Percentiles rank a stretch among this genome's conserved stretches.
Conservation (phyloP, 1,139 yeast species). For the Yamadazyma membranifaciens region DNA sequence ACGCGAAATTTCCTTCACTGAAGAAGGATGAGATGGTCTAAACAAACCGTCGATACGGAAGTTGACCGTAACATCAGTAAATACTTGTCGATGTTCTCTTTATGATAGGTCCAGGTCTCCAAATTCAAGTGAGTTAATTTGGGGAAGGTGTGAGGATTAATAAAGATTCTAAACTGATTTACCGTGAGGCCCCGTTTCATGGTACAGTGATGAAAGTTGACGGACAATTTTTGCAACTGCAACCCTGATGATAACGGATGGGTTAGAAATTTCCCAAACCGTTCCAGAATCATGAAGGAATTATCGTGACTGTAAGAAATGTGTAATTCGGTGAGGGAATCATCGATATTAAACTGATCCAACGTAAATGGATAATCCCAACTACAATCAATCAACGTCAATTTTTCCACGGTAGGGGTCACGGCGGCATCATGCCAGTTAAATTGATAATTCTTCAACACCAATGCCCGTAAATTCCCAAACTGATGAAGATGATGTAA, state of each 20-base stretch:
- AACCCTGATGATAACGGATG: slow-evolving; percentile 17
- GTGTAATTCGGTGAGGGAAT: slow-evolving; percentile 22
- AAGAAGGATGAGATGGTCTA: too few species aligned
- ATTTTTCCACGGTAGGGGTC: slow-evolving; percentile 13
- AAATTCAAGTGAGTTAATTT: slow-evolving; percentile 19
- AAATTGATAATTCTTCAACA: slow-evolving; percentile 31
- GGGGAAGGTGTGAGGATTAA: slow-evolving; percentile 19
- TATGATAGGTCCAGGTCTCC: slow-evolving; percentile 23
- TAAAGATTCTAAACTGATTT: slow-evolving; percentile 17
- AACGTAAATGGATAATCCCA: slow-evolving; percentile 47
- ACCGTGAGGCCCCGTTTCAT: slow-evolving; percentile 15
- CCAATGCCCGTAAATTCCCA: slow-evolving; percentile 19
- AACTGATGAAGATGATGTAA: slow-evolving; percentile 32
- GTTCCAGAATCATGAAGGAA: slow-evolving; percentile 37
- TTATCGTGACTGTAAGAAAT: slow-evolving; percentile 28
- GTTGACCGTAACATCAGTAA: not conserved
- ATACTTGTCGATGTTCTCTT: slow-evolving; percentile 5
- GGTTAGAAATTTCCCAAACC: slow-evolving; percentile 30
- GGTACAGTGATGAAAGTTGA: slow-evolving; percentile 15
- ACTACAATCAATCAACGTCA: slow-evolving; percentile 32
- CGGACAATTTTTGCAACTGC: slow-evolving; percentile 21
- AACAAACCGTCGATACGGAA: too few species aligned
- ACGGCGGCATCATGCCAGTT: slow-evolving; percentile 25
- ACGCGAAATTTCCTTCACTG: too few species aligned
- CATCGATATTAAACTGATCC: slow-evolving; percentile 28